Percentiles rank a stretch among this genome's conserved stretches.
Conservation (phyloP, 2,329 filamentous ascomycete species). For the Nannizziopsis barbatae region DNA sequence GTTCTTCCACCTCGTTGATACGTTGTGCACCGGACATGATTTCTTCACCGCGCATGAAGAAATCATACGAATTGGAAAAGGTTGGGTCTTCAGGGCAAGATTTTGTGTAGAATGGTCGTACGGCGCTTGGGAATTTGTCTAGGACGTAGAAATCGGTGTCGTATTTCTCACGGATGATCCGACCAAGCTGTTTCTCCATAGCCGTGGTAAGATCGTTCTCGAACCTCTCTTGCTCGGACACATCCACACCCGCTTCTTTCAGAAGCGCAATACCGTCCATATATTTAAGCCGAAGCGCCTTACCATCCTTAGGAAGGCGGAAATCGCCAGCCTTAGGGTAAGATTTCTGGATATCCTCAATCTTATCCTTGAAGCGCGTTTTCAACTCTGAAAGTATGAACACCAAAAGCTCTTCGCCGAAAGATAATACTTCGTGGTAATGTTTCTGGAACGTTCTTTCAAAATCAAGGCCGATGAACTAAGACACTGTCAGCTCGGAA, state of each 20-base stretch:
- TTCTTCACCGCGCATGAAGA: constrained; percentile 61
- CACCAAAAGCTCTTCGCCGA: constrained; percentile 40
- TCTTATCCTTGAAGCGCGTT: constrained; percentile 35
- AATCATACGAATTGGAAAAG: constrained; percentile 58
- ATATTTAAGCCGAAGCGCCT: constrained; percentile 40
- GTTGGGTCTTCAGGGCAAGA: constrained; percentile 56
- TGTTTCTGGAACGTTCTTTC: constrained; percentile 41
- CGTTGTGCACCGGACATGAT: constrained; percentile 58
- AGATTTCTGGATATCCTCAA: constrained; percentile 38
- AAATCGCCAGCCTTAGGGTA: constrained; percentile 43
- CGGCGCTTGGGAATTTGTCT: constrained; percentile 85
- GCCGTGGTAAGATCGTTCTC: constrained; percentile 39
- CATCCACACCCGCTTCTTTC: constrained; percentile 41
- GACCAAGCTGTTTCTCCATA: constrained; percentile 61
- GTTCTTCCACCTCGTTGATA: constrained; percentile 50
- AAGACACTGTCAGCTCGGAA: constrained; percentile 17
- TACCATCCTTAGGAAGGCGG: constrained; percentile 39
- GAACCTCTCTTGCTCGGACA: constrained; percentile 39
- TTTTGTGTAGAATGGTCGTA: constrained; percentile 88
- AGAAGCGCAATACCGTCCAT: constrained; percentile 40
- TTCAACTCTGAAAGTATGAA: constrained; percentile 40
- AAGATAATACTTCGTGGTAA: constrained; percentile 42
- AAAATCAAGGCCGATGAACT: constrained; percentile 44
- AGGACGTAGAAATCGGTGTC: constrained; percentile 93
- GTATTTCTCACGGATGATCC: constrained; percentile 76